phyloP scores from a whole-genome alignment of 2,329 filamentous ascomycete species.

The Colletotrichum falcatum region DNA sequence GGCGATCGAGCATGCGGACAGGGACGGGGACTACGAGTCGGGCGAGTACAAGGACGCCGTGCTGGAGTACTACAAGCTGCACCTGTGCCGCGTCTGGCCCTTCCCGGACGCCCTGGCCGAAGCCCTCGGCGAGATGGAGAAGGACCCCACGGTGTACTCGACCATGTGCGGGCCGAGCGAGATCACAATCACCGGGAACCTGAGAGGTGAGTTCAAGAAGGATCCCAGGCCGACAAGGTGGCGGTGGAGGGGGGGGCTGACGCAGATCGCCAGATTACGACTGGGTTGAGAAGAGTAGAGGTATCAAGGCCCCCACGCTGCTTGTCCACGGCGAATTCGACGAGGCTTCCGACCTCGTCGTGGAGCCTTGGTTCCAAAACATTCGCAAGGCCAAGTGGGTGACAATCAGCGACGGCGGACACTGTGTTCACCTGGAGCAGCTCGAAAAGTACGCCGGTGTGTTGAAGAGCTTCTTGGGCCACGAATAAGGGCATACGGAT shows the following conservation, averaged over 20 bases:
- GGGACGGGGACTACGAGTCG: slow-evolving; percentile 45
- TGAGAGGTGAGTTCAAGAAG: slow-evolving; percentile 2
- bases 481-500: background rate
- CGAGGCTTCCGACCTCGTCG: slow-evolving; percentile 50
- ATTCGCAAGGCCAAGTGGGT: slow-evolving; percentile 53
- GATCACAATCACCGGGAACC: slow-evolving; percentile 42
- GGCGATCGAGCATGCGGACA: slow-evolving; percentile 44
- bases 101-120: slow-evolving; percentile 48
- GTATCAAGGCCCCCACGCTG: slow-evolving; percentile 51
- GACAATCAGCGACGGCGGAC: slow-evolving; percentile 50
- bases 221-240: background rate
- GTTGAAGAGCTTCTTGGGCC: slow-evolving; percentile 42
- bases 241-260: slow-evolving; percentile 11
- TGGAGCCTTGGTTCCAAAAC: slow-evolving; percentile 51
- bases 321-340: slow-evolving; percentile 52
- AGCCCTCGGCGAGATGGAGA: slow-evolving; percentile 48
- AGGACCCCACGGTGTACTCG: slow-evolving; percentile 49
- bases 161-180: slow-evolving; percentile 49
- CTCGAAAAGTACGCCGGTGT: slow-evolving; percentile 46
- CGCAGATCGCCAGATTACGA: slow-evolving; percentile 46
- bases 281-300: slow-evolving; percentile 42
- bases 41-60: slow-evolving; percentile 49
- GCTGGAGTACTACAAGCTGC: slow-evolving; percentile 48
- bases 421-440: slow-evolving; percentile 51
- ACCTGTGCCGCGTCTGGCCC: slow-evolving; percentile 49